These are phyloP conservation scores for Acanthamoeba castellanii DNA, from an alignment of 208 protist species.

Conservation along the genomic window DNA sequence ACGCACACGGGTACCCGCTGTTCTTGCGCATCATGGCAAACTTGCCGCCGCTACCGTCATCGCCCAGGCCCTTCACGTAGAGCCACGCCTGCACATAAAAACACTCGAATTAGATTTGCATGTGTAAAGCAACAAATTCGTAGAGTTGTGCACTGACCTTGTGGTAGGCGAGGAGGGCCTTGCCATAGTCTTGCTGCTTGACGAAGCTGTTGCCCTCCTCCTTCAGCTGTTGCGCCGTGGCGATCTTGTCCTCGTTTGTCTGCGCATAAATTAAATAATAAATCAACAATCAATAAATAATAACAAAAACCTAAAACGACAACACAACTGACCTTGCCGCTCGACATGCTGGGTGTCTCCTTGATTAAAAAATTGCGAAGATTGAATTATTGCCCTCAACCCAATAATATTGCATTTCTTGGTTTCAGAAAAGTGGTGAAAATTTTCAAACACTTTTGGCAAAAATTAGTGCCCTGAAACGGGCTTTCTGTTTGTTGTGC, in stretches of 20 bases:
- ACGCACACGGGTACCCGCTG: background rate
- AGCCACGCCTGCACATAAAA: background rate
- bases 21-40: background rate
- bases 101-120: background rate
- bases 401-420: too few relatives aligned
- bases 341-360: too few relatives aligned
- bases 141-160: background rate
- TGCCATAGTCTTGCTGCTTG: slow-evolving; percentile 46
- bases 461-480: too few relatives aligned
- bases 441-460: too few relatives aligned
- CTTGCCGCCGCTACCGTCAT: background rate
- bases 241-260: slow-evolving; percentile 59
- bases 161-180: slow-evolving; percentile 44
- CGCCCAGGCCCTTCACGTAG: slow-evolving; percentile 16
- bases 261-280: background rate
- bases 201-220: slow-evolving; percentile 31
- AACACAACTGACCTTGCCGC: background rate
- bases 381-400: too few relatives aligned
- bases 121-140: background rate
- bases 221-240: background rate
- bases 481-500: too few relatives aligned
- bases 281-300: background rate
- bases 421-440: too few relatives aligned
- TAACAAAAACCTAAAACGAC: too few relatives aligned
- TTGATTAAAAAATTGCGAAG: too few relatives aligned